Evolutionary conservation across 768 basidiomycete species (phyloP).

Genomic region (Amanita molliuscula): DNA sequence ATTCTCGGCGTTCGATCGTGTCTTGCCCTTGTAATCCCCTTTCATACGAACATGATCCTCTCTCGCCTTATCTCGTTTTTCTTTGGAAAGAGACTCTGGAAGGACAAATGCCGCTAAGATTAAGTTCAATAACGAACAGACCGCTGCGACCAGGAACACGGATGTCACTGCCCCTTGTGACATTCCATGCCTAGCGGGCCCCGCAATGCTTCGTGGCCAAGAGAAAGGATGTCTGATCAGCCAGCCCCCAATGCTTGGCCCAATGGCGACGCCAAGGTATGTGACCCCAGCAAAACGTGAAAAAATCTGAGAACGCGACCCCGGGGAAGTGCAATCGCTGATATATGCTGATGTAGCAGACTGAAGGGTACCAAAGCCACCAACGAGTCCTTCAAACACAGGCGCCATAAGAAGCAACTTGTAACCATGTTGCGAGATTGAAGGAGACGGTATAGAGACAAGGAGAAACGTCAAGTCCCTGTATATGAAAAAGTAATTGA

Average conservation of each 20-base stretch:
- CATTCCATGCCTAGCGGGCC: not conserved
- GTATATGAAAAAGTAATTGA: not conserved
- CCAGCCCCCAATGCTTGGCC: slow-evolving; percentile 65
- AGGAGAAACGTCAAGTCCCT: slow-evolving; percentile 83
- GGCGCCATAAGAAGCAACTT: slow-evolving; percentile 74
- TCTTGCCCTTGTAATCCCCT: slow-evolving; percentile 15
- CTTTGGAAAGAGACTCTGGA: slow-evolving; percentile 46
- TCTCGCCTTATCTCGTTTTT: slow-evolving; percentile 25
- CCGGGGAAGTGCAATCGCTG: slow-evolving; percentile 77
- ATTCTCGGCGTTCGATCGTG: slow-evolving; percentile 11
- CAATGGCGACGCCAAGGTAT: slow-evolving; percentile 67
- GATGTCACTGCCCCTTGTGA: slow-evolving; percentile 26
- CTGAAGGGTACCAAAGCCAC: slow-evolving; percentile 73
- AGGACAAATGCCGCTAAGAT: slow-evolving; percentile 61
- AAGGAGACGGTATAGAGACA: slow-evolving; percentile 59
- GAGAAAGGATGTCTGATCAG: slow-evolving; percentile 31
- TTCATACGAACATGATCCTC: slow-evolving; percentile 11
- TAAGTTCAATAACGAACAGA: slow-evolving; percentile 40
- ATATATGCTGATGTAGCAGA: slow-evolving; percentile 75
- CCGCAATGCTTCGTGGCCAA: slow-evolving; percentile 7
- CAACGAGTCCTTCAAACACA: slow-evolving; percentile 71
- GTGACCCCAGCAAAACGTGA: slow-evolving; percentile 70
- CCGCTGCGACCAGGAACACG: slow-evolving; percentile 38
- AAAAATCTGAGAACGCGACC: slow-evolving; percentile 66
- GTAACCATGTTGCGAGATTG: slow-evolving; percentile 57